Evolutionary conservation across 176 grass and related monocot species (phyloP).

Genomic region (Oryza brachyantha): DNA sequence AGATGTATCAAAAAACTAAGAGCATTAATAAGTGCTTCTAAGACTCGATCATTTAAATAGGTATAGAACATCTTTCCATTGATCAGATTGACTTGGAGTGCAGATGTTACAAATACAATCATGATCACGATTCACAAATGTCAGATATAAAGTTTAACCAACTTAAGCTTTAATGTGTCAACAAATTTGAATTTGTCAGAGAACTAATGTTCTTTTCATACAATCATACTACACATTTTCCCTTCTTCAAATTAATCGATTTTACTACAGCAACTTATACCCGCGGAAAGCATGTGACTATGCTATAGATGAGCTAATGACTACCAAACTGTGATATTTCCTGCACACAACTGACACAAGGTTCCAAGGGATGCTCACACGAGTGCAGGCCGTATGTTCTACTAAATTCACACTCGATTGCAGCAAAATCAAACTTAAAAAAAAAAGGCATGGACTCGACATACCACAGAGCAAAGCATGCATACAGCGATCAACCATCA

Average conservation of each 20-base stretch:
- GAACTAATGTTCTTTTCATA: not conserved
- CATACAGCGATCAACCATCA: constrained; percentile 3
- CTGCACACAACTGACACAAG: not conserved
- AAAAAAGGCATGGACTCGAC: not conserved
- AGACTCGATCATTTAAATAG: not conserved
- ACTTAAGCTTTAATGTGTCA: not conserved
- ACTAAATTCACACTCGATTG: not conserved
- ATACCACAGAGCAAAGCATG: not conserved
- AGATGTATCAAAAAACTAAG: not conserved
- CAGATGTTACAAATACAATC: not conserved
- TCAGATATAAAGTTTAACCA: not conserved
- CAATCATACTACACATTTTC: not conserved
- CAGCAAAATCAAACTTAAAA: not conserved
- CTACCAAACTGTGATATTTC: not conserved
- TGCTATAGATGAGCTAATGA: not conserved
- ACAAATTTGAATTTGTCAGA: not conserved
- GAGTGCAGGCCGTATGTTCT: not conserved
- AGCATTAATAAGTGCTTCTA: not conserved
- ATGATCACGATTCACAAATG: not conserved
- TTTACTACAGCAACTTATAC: not conserved
- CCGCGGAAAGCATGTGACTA: not conserved
- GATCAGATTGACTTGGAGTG: not conserved
- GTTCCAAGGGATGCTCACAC: not conserved
- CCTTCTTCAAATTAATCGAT: not conserved
- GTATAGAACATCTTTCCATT: not conserved